Conservation (phyloP, 768 basidiomycete species). For the Coprinellus aureogranulatus region DNA sequence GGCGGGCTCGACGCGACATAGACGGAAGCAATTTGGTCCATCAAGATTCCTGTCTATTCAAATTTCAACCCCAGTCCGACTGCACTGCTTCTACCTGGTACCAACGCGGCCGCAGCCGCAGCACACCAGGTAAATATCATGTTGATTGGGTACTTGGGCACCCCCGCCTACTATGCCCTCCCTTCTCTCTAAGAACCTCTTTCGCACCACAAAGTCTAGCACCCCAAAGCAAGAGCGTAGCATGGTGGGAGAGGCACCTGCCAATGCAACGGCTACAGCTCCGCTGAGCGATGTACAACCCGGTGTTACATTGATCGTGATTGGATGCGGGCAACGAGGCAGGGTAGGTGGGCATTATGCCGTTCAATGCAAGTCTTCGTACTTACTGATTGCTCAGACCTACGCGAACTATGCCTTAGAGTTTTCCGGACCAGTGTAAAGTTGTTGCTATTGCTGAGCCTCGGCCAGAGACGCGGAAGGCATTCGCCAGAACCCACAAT, state of each 20-base stretch:
- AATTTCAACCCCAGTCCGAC: no score
- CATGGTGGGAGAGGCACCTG: no score
- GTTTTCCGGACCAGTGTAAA: conserved; percentile 62
- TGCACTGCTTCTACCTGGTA: not conserved
- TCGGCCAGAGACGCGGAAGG: conserved; percentile 57
- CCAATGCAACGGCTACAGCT: conserved; percentile 1
- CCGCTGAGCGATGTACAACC: conserved; percentile 25
- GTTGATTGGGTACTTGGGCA: not conserved
- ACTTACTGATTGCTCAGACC: conserved; percentile 33
- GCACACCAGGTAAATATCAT: not conserved
- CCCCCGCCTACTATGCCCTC: conserved; percentile 21
- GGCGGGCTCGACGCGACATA: not conserved
- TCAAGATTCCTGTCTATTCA: no score
- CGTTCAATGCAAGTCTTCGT: not conserved
- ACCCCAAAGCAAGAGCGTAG: no score
- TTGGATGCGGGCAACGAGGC: conserved; percentile 86
- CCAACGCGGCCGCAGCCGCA: not conserved
- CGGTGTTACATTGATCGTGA: conserved; percentile 63
- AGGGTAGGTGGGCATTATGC: conserved; percentile 39
- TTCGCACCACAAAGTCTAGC: conserved; percentile 36
- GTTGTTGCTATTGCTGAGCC: conserved; percentile 87
- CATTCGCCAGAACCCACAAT: conserved; percentile 54
- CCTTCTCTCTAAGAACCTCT: conserved; percentile 34
- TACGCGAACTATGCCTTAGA: conserved; percentile 64
- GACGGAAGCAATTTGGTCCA: no score